Evolutionary conservation across 345 rosid species (phyloP).

Genomic region (Rhodomyrtus tomentosa): DNA sequence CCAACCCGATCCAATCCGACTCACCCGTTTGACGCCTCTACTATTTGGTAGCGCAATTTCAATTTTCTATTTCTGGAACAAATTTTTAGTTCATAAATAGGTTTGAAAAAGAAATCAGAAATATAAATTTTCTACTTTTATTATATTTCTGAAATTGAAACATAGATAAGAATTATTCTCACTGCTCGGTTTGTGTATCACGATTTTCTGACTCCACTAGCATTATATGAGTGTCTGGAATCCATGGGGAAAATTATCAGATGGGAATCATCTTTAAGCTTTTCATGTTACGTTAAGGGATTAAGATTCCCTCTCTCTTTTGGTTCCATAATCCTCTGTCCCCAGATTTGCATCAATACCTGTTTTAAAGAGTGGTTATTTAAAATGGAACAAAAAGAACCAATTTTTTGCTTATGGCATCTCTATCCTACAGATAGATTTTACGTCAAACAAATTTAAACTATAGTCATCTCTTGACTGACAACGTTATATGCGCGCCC

Average conservation of each 20-base stretch:
- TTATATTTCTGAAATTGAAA: too few relatives aligned
- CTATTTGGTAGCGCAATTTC: too few relatives aligned
- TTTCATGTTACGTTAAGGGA: neutral
- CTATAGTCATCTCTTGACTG: neutral
- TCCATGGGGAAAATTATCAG: neutral
- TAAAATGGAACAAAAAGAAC: neutral
- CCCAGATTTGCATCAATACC: neutral
- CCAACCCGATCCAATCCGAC: too few relatives aligned
- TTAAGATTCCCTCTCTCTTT: neutral
- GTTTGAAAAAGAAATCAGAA: too few relatives aligned
- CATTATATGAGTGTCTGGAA: neutral
- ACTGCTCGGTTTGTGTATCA: neutral
- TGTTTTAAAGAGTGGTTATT: neutral
- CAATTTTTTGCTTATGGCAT: neutral
- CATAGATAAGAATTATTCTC: too few relatives aligned
- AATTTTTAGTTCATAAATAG: too few relatives aligned
- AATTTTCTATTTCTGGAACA: too few relatives aligned
- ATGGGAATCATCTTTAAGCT: neutral
- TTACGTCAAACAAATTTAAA: neutral
- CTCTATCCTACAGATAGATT: neutral
- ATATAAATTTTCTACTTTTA: too few relatives aligned
- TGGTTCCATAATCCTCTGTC: neutral
- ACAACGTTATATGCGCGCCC: neutral
- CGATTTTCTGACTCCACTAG: neutral
- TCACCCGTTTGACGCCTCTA: too few relatives aligned